A percentile compares a stretch with the other conserved stretches of the same genome.
Conservation (phyloP, 176 grass and related monocot species). For the Ensete glaucum region DNA sequence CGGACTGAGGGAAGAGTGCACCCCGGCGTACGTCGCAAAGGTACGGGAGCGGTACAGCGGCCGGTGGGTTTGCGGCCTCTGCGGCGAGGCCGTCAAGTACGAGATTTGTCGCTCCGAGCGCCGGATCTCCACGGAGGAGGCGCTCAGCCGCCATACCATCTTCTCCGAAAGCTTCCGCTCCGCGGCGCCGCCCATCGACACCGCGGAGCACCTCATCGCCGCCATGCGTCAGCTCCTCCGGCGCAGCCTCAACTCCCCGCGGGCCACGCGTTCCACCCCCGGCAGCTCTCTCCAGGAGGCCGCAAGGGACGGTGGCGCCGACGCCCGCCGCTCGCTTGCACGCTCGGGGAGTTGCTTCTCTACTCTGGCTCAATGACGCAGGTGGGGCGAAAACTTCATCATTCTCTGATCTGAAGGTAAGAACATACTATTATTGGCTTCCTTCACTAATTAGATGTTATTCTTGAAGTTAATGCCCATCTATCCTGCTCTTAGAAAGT, state of each 20-base stretch:
- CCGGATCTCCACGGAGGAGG: constrained; percentile 6
- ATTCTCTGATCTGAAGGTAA: background rate
- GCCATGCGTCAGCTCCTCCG: constrained; percentile 13
- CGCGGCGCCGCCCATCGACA: background rate
- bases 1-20: constrained; percentile 15
- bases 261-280: background rate
- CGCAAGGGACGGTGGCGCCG: background rate
- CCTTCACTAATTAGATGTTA: background rate
- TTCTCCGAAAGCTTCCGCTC: constrained; percentile 4
- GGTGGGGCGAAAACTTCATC: background rate
- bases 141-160: constrained; percentile 5
- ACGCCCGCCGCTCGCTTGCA: background rate
- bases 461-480: background rate
- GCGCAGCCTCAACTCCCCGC: constrained; percentile 4
- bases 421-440: background rate
- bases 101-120: background rate
- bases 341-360: background rate
- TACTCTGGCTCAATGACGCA: background rate
- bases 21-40: constrained; percentile 6
- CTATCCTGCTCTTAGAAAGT: background rate
- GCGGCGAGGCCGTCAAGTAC: constrained; percentile 13
- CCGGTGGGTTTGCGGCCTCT: constrained; percentile 18
- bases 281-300: background rate
- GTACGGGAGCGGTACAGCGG: constrained; percentile 9
- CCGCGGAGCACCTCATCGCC: constrained; percentile 11